Evolutionary conservation across 2,329 filamentous ascomycete genomes (phyloP), one percentile per base, ranked within the genome.

Genomic region (Colletotrichum eremochloae): DNA sequence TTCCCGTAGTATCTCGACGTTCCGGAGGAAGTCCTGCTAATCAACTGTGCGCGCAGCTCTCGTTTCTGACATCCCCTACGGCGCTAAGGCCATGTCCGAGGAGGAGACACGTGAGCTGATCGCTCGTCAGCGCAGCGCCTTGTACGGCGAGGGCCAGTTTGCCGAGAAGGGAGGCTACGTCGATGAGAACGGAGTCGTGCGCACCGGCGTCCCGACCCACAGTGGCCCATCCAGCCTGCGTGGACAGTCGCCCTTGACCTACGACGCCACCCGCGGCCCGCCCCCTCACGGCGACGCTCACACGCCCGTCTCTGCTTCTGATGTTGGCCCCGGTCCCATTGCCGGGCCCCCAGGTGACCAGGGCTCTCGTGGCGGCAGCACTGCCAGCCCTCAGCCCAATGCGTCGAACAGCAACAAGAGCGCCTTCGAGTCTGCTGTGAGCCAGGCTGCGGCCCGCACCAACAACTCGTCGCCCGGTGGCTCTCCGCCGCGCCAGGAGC

Each of bases 41-140:
- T 63, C 65, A 69, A 40, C 48, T 44, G 71, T 72, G 63, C 65
- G 56, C 63, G 62, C 65, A 75, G 74, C 72, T 58, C 53, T 72
- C 58, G 68, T 75, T 44, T 63, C 72, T 71, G 74, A 75, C 57
- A 72, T 75, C 36, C 72, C 78, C 69, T 80, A 80, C 76, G 81
- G 77, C 78, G 89, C 87, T 87, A 98, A 98, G 87, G 92, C 86
- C 80, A 93, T 97, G 93, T 97, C 93, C 81, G 96, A 98, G 86
- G 95, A 98, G 78, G 95, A 97, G 80, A 96, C 96, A 78, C 94
- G 96, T 78, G 96, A 98, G 78, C 88, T 98, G 82, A 97, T 98
- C 83, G 94, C 95, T 77, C 95, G 96, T 80, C 96, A 98, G 85
- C 95, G 97, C 83, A 95, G 93, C 83, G 95, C 96, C 75, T 86